Percentiles rank a stretch among this genome's conserved stretches.
Conservation (phyloP, 129 eudicot species). For the Mikania micrantha region DNA sequence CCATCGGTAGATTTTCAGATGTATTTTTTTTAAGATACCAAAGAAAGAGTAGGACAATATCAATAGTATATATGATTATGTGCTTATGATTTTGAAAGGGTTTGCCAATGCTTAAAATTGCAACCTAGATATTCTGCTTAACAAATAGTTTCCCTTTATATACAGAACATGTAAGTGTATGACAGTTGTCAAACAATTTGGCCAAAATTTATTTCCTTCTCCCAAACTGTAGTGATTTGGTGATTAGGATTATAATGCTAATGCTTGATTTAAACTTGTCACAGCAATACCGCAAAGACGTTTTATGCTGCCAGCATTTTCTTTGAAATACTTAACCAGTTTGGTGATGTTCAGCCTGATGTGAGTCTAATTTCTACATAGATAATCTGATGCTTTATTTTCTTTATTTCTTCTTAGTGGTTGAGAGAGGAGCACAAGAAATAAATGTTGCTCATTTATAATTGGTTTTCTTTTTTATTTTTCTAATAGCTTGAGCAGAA, state of each 20-base stretch:
- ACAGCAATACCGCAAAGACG: constrained; percentile 91
- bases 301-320: constrained; percentile 97
- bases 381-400: not conserved
- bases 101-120: not conserved
- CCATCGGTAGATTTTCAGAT: not conserved
- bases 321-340: constrained; percentile 92
- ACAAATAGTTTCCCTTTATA: not conserved
- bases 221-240: not conserved
- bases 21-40: not conserved
- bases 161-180: not conserved
- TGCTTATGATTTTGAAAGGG: not conserved
- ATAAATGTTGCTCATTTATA: not conserved
- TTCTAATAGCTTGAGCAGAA: constrained; percentile 77
- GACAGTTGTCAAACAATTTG: not conserved
- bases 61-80: not conserved
- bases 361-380: constrained; percentile 37
- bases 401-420: not conserved
- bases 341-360: constrained; percentile 76
- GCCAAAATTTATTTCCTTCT: not conserved
- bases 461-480: constrained; percentile 11
- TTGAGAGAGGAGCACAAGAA: not conserved
- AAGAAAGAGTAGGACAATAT: not conserved
- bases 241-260: not conserved
- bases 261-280: constrained; percentile 8
- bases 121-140: not conserved